Base-by-base conservation (phyloP, 345 rosid genomes). In the Euphorbia pulcherrima region DNA sequence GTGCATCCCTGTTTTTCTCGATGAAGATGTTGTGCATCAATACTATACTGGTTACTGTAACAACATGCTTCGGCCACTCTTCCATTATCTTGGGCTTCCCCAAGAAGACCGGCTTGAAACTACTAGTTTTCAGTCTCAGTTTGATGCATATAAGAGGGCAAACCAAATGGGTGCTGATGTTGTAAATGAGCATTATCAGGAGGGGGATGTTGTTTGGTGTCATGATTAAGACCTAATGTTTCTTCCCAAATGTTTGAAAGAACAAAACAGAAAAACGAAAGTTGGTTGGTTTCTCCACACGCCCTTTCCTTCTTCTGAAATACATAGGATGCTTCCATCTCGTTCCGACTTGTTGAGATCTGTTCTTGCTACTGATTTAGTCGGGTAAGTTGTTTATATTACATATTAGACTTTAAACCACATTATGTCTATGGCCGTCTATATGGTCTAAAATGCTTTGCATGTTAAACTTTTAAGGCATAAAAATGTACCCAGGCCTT, bases 251-350 rank as follows among this genome's bases (percentile, higher is more conserved):
- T 95, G 96, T 81, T 81, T 95, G 0, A 95, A 95, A 81, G 93
- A 92, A 7, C 65, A 86, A 68, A 92, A 95, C 72, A 82, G 67
- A 68, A 71, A 80, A 21, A 95, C 92, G 99, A 95, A 95, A 86
- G 99, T 95, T 77, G 99, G 99, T 57, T 95, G 99, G 99, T 95
- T 95, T 84, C 99, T 95, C 77, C 99, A 95, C 68, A 95, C 99
- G 40, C 99, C 98, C 21, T 95, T 95, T 74, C 99, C 99, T 74
- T 95, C 99, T 14, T 95, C 99, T 62, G 99, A 95, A 84, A 95
- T 95, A 73, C 97, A 92, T 64, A 85, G 99, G 83, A 92, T 94
- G 29, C 81, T 95, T 77, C 99, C 99, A 48, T 95, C 99, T 64
- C 83, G 99, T 48, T 88, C 99, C 0, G 97, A 95, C 83, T 86